Conservation (phyloP, 352 stramenopile species). For the Elongisporangium undulatum region DNA sequence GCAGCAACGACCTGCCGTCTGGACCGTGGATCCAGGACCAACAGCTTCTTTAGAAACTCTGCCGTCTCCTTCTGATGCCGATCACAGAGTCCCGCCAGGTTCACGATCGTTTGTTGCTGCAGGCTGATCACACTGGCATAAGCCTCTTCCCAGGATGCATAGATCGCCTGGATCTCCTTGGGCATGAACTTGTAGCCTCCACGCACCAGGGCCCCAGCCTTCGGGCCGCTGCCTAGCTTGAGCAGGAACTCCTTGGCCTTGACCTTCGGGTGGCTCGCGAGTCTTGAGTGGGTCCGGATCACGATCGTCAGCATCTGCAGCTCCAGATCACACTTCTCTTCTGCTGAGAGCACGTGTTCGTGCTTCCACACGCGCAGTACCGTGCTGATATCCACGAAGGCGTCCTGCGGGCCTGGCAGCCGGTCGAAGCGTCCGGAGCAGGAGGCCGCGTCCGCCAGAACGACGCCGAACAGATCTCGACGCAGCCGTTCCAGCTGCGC, state of each 20-base stretch:
- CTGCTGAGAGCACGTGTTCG: slow-evolving; percentile 25
- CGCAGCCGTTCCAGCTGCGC: slow-evolving; percentile 41
- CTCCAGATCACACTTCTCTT: slow-evolving; percentile 34
- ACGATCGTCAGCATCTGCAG: slow-evolving; percentile 68
- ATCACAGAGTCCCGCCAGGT: slow-evolving; percentile 48
- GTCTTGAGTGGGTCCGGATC: slow-evolving; percentile 41
- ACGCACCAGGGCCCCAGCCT: slow-evolving; percentile 1
- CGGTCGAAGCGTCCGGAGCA: slow-evolving; percentile 42
- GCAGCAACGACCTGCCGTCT: slow-evolving; percentile 14
- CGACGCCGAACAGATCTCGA: slow-evolving; percentile 47
- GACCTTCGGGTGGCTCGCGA: slow-evolving; percentile 50
- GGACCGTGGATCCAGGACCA: slow-evolving; percentile 39
- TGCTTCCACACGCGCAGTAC: slow-evolving; percentile 48
- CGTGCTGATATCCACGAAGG: slow-evolving; percentile 28
- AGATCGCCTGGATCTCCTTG: slow-evolving; percentile 26
- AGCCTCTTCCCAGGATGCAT: slow-evolving; percentile 60
- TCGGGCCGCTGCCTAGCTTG: slow-evolving; percentile 33
- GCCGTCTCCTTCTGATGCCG: slow-evolving; percentile 36
- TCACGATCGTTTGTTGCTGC: slow-evolving; percentile 74
- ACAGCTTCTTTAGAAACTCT: slow-evolving; percentile 43
- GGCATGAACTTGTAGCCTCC: slow-evolving; percentile 11
- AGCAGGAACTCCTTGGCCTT: slow-evolving; percentile 70
- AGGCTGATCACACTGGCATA: slow-evolving; percentile 69
- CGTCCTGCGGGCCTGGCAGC: slow-evolving; percentile 40
- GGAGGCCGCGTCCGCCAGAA: slow-evolving; percentile 24